Base-by-base conservation (phyloP, 805 yeast genomes). In the Candida suzukii region DNA sequence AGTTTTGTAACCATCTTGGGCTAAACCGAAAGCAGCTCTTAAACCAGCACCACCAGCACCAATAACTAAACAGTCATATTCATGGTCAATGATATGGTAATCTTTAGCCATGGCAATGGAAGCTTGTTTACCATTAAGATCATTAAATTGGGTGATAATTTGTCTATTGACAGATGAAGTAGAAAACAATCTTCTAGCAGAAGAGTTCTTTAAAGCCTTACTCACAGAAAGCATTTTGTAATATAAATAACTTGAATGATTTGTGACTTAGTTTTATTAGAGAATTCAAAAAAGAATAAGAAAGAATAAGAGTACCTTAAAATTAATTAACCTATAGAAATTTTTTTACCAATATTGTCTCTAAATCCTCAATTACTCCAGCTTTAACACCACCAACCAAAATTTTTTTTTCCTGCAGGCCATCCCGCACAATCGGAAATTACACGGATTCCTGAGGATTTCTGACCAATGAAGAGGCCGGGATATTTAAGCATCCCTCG, bases 1-100 rank as follows among this genome's bases (percentile, higher is more conserved):
- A 36, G 96, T 91, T 67, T 93, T 91, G 73, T 74, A 91, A 35
- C 99, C 99, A 41, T 95, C 95, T 61, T 88, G 90, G 44, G 97
- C 96, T 44, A 91, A 75, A 50, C 99, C 99, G 55, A 91, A 93
- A 30, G 99, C 98, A 33, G 99, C 99, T 70, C 99, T 82, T 46
- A 91, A 73, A 61, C 99, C 99, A 38, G 99, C 99, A 64, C 99
- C 99, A 59, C 99, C 99, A 43, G 99, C 99, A 59, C 99, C 99
- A 41, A 91, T 88, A 45, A 91, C 98, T 38, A 91, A 80, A 74
- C 96, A 88, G 71, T 91, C 99, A 68, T 93, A 91, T 66, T 93
- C 98, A 66, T 91, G 99, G 68, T 91, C 98, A 52, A 91, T 82
- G 49, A 91, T 82, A 59, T 88, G 93, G 67, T 93, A 91, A 59